A percentile compares a stretch with the other conserved stretches of the same genome.
These are phyloP conservation scores for Gymnopilus junonius DNA, from an alignment of 768 basidiomycete species.

Conservation along the genomic window DNA sequence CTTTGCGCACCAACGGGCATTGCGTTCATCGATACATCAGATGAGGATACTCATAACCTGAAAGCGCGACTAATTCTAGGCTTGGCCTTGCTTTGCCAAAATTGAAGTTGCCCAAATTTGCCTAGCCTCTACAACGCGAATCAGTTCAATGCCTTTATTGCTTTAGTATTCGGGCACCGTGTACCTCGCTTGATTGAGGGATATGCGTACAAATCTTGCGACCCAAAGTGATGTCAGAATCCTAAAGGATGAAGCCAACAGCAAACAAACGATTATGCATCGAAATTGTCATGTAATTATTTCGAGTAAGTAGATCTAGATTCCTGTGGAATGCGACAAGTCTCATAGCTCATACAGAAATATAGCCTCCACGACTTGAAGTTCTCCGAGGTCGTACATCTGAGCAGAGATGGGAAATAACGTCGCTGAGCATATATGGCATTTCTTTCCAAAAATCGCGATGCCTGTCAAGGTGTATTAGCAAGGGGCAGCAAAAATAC, in stretches of 20 bases:
- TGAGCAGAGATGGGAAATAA: slow-evolving; percentile 77
- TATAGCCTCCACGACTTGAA: slow-evolving; percentile 72
- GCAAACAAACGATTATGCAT: neutral
- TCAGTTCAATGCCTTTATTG: no score
- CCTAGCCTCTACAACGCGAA: no score
- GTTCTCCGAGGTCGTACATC: slow-evolving; percentile 68
- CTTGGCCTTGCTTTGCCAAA: no score
- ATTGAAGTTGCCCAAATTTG: no score
- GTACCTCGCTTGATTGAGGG: no score
- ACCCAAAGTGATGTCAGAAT: no score
- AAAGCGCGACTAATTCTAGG: no score
- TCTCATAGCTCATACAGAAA: slow-evolving; percentile 60
- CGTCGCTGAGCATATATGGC: slow-evolving; percentile 82
- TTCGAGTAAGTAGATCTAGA: neutral
- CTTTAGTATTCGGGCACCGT: no score
- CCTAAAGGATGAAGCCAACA: neutral
- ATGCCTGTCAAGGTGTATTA: slow-evolving; percentile 52
- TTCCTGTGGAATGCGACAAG: neutral
- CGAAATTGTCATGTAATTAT: neutral
- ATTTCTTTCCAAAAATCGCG: slow-evolving; percentile 92
- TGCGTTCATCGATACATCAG: no score
- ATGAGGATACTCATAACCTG: no score
- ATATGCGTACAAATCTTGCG: no score
- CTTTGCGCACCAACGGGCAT: no score
- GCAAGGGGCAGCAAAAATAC: neutral